Evolutionary conservation across 2,329 filamentous ascomycete genomes (phyloP).

Genomic region (Pseudogymnoascus verrucosus): DNA sequence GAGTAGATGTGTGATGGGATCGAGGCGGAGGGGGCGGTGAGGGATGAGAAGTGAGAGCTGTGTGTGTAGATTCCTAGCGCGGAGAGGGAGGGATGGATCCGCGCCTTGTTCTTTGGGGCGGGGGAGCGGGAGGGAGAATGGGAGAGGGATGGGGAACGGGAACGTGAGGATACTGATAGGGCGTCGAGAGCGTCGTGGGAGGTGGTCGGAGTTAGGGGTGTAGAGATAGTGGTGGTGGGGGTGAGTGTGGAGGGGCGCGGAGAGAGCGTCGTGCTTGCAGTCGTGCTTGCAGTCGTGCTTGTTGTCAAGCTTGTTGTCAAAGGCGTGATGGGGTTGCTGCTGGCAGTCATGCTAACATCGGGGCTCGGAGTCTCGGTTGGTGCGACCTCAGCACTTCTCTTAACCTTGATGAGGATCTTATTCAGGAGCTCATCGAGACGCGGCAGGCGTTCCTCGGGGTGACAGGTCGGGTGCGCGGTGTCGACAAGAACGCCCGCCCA

Average conservation of each 20-base stretch:
- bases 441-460: slow-evolving; percentile 50
- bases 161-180: slow-evolving; percentile 23
- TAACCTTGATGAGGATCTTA: slow-evolving; percentile 81
- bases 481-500: slow-evolving; percentile 73
- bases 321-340: background rate
- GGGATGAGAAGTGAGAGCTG: slow-evolving; percentile 64
- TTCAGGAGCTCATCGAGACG: slow-evolving; percentile 62
- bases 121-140: slow-evolving; percentile 21
- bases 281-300: slow-evolving; percentile 8
- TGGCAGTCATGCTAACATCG: slow-evolving; percentile 17
- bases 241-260: slow-evolving; percentile 4
- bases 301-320: background rate
- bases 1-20: slow-evolving; percentile 61
- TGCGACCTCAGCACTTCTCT: slow-evolving; percentile 43
- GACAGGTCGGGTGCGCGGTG: slow-evolving; percentile 34
- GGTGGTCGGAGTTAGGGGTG: slow-evolving; percentile 16
- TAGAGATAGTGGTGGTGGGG: slow-evolving; percentile 12
- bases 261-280: slow-evolving; percentile 13
- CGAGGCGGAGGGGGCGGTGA: slow-evolving; percentile 32
- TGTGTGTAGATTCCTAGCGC: slow-evolving; percentile 78
- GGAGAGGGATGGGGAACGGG: slow-evolving; percentile 15
- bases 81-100: slow-evolving; percentile 66
- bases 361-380: slow-evolving; percentile 28
- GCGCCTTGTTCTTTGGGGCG: slow-evolving; percentile 31
- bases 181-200: slow-evolving; percentile 10